A percentile compares a stretch with the other conserved stretches of the same genome.
These are phyloP conservation scores for Patellifolia procumbens DNA, from an alignment of 179 eudicot species.

Conservation along the genomic window DNA sequence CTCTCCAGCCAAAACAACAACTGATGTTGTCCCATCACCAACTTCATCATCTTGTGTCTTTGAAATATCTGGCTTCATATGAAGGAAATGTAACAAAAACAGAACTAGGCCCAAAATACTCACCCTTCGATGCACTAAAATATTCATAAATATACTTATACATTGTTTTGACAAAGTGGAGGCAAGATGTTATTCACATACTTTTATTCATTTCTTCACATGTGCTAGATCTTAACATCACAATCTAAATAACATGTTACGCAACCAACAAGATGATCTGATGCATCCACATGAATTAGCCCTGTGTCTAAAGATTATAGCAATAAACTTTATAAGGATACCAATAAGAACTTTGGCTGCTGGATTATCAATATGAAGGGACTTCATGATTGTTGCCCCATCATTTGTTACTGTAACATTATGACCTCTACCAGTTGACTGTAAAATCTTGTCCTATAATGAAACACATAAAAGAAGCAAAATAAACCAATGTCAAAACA, in stretches of 20 bases:
- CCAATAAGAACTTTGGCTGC: conserved; percentile 99
- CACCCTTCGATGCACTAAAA: background rate
- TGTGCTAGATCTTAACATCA: background rate
- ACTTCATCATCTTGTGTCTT: conserved; percentile 99
- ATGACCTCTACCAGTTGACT: conserved; percentile 92
- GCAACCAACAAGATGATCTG: background rate
- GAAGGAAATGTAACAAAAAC: conserved; percentile 30
- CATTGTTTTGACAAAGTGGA: background rate
- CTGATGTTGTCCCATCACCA: conserved; percentile 99
- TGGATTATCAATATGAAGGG: conserved; percentile 94
- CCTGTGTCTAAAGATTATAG: background rate
- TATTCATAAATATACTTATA: background rate
- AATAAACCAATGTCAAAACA: background rate
- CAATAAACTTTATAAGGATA: conserved; percentile 48
- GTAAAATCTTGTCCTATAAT: conserved; percentile 88
- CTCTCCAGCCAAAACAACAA: conserved; percentile 97
- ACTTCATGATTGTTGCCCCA: conserved; percentile 96
- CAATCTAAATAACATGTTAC: background rate
- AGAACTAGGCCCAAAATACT: conserved; percentile 7
- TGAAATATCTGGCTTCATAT: conserved; percentile 64
- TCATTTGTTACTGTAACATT: conserved; percentile 95
- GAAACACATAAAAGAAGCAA: background rate
- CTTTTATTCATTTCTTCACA: background rate
- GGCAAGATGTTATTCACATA: background rate
- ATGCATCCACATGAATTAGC: background rate